phyloP scores from a whole-genome alignment of 257 asterid genomes.

The Solanum chaucha region DNA sequence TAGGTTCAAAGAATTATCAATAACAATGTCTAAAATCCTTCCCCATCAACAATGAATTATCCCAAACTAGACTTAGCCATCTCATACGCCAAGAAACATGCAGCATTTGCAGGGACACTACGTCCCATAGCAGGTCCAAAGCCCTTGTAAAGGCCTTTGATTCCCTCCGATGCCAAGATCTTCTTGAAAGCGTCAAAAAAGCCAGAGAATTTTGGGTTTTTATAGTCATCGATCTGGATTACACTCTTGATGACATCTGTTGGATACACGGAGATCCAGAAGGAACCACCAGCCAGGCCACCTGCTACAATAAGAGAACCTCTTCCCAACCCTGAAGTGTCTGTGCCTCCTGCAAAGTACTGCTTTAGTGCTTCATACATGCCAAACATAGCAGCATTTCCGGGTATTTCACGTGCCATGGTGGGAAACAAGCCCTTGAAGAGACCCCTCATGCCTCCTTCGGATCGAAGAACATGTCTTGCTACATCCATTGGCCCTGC shows the following conservation, averaged over 20 bases:
- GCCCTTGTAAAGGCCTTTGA: slow-evolving; percentile 76
- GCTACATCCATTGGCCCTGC: slow-evolving; percentile 85
- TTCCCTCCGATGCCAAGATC: slow-evolving; percentile 59
- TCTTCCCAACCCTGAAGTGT: slow-evolving; percentile 57
- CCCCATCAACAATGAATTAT: not conserved
- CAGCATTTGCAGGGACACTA: slow-evolving; percentile 4
- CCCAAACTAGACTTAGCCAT: slow-evolving; percentile 1
- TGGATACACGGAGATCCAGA: slow-evolving; percentile 65
- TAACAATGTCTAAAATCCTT: not conserved
- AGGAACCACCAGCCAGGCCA: slow-evolving; percentile 69
- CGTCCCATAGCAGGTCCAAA: slow-evolving; percentile 58
- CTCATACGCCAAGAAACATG: slow-evolving; percentile 7
- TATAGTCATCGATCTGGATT: slow-evolving; percentile 69
- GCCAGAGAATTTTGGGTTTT: slow-evolving; percentile 64
- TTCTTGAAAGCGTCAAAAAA: slow-evolving; percentile 56
- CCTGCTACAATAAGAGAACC: slow-evolving; percentile 64
- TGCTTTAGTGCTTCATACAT: slow-evolving; percentile 69
- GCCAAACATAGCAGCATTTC: slow-evolving; percentile 84
- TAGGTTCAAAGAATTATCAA: not conserved
- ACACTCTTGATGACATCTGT: slow-evolving; percentile 78
- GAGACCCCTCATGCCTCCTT: slow-evolving; percentile 56
- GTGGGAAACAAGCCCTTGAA: slow-evolving; percentile 77
- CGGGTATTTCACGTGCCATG: slow-evolving; percentile 76
- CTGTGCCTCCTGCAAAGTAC: slow-evolving; percentile 56
- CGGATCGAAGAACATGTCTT: slow-evolving; percentile 52